phyloP scores from a whole-genome alignment of 2,329 filamentous ascomycete species.

The Rutstroemia sp. region DNA sequence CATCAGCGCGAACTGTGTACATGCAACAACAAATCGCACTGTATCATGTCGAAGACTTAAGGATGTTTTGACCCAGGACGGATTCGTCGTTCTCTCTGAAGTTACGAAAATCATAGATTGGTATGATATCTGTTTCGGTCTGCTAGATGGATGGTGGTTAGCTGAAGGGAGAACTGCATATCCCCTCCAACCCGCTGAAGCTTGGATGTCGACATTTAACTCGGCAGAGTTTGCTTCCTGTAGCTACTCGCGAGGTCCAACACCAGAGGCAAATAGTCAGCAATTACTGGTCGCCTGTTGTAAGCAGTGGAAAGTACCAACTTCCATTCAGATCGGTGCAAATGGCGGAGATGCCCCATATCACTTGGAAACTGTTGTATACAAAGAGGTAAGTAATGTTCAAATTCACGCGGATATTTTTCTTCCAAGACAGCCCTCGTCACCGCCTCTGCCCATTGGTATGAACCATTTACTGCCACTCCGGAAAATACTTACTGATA shows the following conservation, averaged over 20 bases:
- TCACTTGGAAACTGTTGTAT: background rate
- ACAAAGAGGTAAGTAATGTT: background rate
- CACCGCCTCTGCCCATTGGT: background rate
- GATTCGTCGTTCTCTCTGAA: constrained; percentile 19
- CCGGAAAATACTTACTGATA: background rate
- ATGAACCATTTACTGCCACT: background rate
- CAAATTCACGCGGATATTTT: constrained; percentile 1
- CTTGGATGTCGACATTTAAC: constrained; percentile 13
- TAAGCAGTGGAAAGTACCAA: background rate
- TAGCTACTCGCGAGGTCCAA: constrained; percentile 15
- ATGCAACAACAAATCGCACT: constrained; percentile 18
- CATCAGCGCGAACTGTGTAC: constrained; percentile 22
- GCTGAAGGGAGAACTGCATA: constrained; percentile 15
- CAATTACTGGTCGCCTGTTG: constrained; percentile 2
- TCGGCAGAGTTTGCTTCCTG: constrained; percentile 11
- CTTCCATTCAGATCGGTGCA: background rate
- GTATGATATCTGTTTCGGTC: constrained; percentile 24
- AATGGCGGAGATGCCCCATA: background rate
- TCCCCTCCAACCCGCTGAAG: background rate
- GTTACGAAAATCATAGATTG: constrained; percentile 19
- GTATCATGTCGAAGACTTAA: constrained; percentile 10
- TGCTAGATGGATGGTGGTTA: constrained; percentile 28
- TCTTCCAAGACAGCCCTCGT: background rate
- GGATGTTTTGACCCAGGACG: constrained; percentile 13
- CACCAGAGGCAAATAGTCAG: constrained; percentile 9